Evolutionary conservation across 352 stramenopile genomes (phyloP), one percentile per base, ranked within the genome.

Genomic region (Phytophthora palmivora): DNA sequence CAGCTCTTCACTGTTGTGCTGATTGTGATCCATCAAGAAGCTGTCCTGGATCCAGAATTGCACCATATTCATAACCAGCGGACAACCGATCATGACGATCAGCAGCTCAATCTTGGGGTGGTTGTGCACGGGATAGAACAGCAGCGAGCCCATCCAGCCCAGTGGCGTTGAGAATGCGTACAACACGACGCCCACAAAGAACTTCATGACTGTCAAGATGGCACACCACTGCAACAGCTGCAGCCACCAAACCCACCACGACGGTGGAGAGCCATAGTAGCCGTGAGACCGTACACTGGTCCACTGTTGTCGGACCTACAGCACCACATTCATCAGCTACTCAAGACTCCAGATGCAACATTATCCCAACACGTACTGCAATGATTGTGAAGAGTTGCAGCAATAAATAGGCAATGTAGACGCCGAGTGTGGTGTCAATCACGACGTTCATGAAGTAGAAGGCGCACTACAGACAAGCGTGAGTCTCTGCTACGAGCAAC

Each of bases 361-460:
- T 19, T 41, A 19, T 21, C 11, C 28, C 4, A 14, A 7, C 10
- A 69, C 74, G 24, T 63, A 92, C 82, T 18, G 82, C 84, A 32
- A 91, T 14, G 14, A 72, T 32, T 19, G 81, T 89, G 9, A 85
- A 70, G 19, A 88, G 32, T 45, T 87, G 78, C 18, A 94, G 60
- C 46, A 92, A 75, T 61, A 91, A 63, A 72, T 88, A 94, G 11
- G 84, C 85, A 61, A 94, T 87, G 58, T 92, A 88, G 32, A 94
- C 83, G 56, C 85, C 85, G 16, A 94, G 64, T 18, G 83, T 91
- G 32, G 85, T 94, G 67, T 92, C 85, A 44, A 94, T 88, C 54
- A 89, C 78, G 8, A 94, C 85, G 53, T 92, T 94, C 76, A 94
- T 89, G 53, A 94, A 94, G 72, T 94, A 94, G 46, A 91, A 92